A percentile compares a stretch with the other conserved stretches of the same genome.
These are phyloP conservation scores for Suhomyces sp. DNA, from an alignment of 805 yeast species.

Conservation along the genomic window DNA sequence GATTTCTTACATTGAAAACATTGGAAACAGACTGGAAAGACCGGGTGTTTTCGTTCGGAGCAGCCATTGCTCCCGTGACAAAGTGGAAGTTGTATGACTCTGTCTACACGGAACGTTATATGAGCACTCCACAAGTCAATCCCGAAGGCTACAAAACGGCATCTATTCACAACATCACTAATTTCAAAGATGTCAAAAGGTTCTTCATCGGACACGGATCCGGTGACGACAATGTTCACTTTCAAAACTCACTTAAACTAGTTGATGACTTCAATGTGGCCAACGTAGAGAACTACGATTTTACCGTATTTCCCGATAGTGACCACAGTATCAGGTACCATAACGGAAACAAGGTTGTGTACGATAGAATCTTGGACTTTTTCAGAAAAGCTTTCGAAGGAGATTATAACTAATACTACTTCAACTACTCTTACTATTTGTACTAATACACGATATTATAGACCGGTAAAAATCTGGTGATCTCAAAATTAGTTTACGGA, in stretches of 20 bases:
- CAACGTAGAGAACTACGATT: conserved; percentile 80
- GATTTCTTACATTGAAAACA: conserved; percentile 71
- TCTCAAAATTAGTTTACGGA: no score
- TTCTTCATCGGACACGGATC: conserved; percentile 78
- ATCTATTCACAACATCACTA: conserved; percentile 41
- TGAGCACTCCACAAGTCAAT: conserved; percentile 55
- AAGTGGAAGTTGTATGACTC: conserved; percentile 75
- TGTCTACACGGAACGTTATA: conserved; percentile 74
- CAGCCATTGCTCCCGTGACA: conserved; percentile 85
- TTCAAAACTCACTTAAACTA: conserved; percentile 63
- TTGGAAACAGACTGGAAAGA: conserved; percentile 63
- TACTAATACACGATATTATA: background rate
- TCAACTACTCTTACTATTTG: background rate
- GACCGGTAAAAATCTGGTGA: no score
- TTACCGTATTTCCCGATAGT: conserved; percentile 77
- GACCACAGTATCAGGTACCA: conserved; percentile 73
- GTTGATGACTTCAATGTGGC: conserved; percentile 57
- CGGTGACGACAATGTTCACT: conserved; percentile 81
- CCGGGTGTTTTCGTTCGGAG: conserved; percentile 62
- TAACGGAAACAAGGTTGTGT: conserved; percentile 68
- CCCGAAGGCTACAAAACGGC: conserved; percentile 46
- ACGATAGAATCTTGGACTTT: conserved; percentile 41
- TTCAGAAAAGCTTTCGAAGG: conserved; percentile 12
- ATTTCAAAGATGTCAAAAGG: conserved; percentile 49
- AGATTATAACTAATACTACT: conserved; percentile 2